phyloP scores from a whole-genome alignment of 306 rosid species.

The Corylus avellana region DNA sequence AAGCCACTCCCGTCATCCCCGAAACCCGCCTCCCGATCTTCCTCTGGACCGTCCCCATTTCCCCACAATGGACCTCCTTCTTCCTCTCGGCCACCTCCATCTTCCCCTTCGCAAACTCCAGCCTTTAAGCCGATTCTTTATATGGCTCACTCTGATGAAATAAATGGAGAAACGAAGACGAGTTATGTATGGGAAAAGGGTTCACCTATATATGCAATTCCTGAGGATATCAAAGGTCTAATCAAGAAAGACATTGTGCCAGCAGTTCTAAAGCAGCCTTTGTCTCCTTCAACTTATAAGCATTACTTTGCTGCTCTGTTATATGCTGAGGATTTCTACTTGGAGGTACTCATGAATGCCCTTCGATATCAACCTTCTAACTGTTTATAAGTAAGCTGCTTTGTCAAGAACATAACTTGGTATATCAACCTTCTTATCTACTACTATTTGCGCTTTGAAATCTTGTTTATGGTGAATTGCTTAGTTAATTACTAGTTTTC shows the following conservation, averaged over 20 bases:
- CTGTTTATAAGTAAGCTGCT: neutral
- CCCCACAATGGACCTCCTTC: neutral
- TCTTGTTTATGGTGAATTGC: neutral
- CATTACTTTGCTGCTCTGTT: constrained; percentile 41
- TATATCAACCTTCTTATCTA: neutral
- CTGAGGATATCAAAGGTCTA: constrained; percentile 28
- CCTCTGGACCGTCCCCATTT: neutral
- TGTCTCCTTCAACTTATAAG: constrained; percentile 38
- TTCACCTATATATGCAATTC: constrained; percentile 27
- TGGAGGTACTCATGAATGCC: constrained; percentile 23
- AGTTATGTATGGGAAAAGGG: constrained; percentile 15
- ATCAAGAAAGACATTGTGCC: constrained; percentile 37
- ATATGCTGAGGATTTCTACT: constrained; percentile 42
- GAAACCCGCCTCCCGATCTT: neutral
- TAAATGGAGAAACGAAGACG: neutral
- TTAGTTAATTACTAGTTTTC: neutral
- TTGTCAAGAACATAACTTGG: neutral
- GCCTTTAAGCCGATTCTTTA: neutral
- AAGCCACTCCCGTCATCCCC: neutral
- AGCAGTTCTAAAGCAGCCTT: constrained; percentile 18
- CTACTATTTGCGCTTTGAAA: neutral
- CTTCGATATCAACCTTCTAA: neutral
- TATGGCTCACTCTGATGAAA: neutral
- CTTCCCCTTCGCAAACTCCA: neutral
- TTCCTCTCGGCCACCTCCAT: neutral